A percentile compares a stretch with the other conserved stretches of the same genome.
Conservation (phyloP, 306 rosid species). For the Alnus glutinosa region DNA sequence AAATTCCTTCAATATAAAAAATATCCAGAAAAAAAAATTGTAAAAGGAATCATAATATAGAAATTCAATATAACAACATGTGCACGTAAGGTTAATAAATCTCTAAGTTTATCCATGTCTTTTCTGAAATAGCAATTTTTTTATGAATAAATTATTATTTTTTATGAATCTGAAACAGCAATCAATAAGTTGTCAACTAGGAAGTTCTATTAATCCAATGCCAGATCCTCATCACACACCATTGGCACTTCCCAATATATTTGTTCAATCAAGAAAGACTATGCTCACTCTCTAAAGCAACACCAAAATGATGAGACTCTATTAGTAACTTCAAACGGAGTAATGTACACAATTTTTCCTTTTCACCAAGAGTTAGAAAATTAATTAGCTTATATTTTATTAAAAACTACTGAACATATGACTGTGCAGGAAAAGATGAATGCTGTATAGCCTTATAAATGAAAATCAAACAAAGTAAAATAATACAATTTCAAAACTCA, state of each 20-base stretch:
- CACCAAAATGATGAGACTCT: background rate
- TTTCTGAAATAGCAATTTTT: no score
- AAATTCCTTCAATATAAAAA: background rate
- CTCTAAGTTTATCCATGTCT: no score
- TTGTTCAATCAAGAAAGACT: background rate
- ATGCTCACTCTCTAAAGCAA: background rate
- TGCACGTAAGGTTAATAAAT: background rate
- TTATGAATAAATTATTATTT: no score
- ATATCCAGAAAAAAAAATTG: background rate
- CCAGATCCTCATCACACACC: background rate
- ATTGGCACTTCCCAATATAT: background rate
- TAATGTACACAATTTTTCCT: background rate
- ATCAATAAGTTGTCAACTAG: background rate
- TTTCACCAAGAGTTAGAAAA: background rate
- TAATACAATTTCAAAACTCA: slow-evolving; percentile 43
- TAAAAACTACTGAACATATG: background rate
- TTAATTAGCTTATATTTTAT: background rate
- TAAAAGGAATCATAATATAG: background rate
- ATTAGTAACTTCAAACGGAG: background rate
- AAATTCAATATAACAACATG: background rate
- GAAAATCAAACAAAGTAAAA: background rate
- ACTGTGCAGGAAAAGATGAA: background rate
- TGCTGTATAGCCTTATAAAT: background rate
- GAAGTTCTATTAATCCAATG: background rate
- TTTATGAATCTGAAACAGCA: no score